A percentile compares a stretch with the other conserved stretches of the same genome.
Evolutionary conservation across 148 eudicot genomes (phyloP).

Genomic region (Chenopodium suecicum): DNA sequence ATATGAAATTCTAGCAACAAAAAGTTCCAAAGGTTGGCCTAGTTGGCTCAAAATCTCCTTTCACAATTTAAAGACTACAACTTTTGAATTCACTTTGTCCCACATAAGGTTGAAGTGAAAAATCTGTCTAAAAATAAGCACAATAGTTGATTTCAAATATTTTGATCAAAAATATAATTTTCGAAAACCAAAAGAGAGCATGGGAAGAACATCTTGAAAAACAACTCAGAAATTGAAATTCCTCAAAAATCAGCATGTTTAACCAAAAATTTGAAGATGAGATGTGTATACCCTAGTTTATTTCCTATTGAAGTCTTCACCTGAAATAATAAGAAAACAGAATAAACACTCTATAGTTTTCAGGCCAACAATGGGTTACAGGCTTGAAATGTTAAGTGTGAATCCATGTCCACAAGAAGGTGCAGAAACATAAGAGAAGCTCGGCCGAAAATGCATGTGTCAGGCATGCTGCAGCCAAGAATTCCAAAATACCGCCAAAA

Average conservation of each 20-base stretch:
- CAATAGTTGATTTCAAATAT: neutral
- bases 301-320: slow-evolving; percentile 9
- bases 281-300: slow-evolving; percentile 17
- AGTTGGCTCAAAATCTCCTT: too few relatives aligned
- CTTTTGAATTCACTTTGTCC: too few relatives aligned
- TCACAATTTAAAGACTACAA: too few relatives aligned
- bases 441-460: neutral
- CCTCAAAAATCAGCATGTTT: neutral
- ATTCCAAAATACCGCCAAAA: slow-evolving; percentile 5
- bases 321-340: neutral
- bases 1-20: neutral
- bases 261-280: neutral
- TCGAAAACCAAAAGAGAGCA: neutral
- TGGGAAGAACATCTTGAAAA: neutral
- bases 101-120: too few relatives aligned
- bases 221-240: neutral
- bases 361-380: slow-evolving; percentile 11
- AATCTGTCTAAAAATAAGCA: too few relatives aligned
- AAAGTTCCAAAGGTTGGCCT: too few relatives aligned
- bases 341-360: neutral
- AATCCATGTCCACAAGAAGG: neutral
- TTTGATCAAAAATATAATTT: too few relatives aligned
- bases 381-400: neutral
- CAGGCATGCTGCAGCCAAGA: slow-evolving; percentile 1
- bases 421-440: neutral